These are phyloP conservation scores for Vanrija pseudolonga DNA, from an alignment of 1,284 basidiomycete genomes.

Conservation along the genomic window DNA sequence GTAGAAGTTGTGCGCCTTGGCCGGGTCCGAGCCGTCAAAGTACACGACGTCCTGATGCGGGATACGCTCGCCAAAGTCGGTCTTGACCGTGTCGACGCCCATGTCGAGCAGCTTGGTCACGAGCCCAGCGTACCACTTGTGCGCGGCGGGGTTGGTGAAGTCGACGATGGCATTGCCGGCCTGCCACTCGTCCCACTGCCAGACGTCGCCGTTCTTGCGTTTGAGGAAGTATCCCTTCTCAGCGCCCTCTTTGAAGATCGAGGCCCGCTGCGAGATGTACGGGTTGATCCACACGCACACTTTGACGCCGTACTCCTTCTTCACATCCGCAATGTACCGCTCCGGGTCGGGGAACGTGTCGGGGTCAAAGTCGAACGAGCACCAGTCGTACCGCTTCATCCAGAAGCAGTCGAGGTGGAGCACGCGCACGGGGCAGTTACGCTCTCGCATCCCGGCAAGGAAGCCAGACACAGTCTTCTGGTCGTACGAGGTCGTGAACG, in stretches of 20 bases:
- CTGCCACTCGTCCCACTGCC: slow-evolving; percentile 57
- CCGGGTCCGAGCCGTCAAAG: slow-evolving; percentile 64
- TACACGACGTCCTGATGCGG: slow-evolving; percentile 62
- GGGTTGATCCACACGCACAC: slow-evolving; percentile 64
- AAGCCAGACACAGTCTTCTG: slow-evolving; percentile 64
- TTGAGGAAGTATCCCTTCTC: slow-evolving; percentile 67
- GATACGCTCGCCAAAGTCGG: slow-evolving; percentile 64
- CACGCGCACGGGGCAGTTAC: slow-evolving; percentile 63
- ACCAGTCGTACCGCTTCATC: slow-evolving; percentile 78
- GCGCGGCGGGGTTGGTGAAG: slow-evolving; percentile 64
- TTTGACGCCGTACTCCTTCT: slow-evolving; percentile 63
- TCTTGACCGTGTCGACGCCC: slow-evolving; percentile 62
- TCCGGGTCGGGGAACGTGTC: slow-evolving; percentile 70
- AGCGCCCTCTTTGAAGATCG: slow-evolving; percentile 65
- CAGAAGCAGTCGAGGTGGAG: slow-evolving; percentile 76
- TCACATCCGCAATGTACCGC: slow-evolving; percentile 63
- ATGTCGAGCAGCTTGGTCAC: slow-evolving; percentile 62
- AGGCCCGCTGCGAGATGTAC: slow-evolving; percentile 57
- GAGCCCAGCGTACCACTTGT: slow-evolving; percentile 64
- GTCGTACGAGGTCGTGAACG: slow-evolving; percentile 67
- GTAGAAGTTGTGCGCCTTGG: slow-evolving; percentile 51
- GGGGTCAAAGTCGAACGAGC: slow-evolving; percentile 70
- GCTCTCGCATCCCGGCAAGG: slow-evolving; percentile 65
- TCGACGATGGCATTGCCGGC: slow-evolving; percentile 59
- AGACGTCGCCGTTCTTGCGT: slow-evolving; percentile 63